Evolutionary conservation across 495 filamentous ascomycete species (phyloP).

Genomic region (Penicillium cosmopolitanum): DNA sequence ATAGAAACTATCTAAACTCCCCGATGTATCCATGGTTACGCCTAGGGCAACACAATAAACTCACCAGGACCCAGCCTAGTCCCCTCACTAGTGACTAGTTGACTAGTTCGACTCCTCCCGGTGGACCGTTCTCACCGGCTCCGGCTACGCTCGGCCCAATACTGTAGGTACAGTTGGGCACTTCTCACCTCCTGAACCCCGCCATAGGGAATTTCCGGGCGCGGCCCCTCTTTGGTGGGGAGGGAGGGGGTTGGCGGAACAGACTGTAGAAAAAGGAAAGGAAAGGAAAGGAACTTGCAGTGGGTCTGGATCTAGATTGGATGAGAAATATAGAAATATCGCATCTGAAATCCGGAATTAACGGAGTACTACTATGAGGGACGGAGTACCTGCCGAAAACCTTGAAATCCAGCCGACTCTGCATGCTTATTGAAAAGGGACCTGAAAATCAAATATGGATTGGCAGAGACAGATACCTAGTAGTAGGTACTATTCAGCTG

Average conservation of each 20-base stretch:
- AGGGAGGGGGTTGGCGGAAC: slow-evolving; percentile 3
- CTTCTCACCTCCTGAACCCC: slow-evolving; percentile 17
- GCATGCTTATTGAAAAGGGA: background rate
- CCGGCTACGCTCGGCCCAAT: slow-evolving; percentile 23
- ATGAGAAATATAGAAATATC: slow-evolving; percentile 1
- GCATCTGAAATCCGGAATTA: background rate
- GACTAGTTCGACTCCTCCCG: slow-evolving; percentile 1
- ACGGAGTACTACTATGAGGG: background rate
- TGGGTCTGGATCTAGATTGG: slow-evolving; percentile 2
- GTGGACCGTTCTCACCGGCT: slow-evolving; percentile 19
- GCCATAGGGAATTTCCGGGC: slow-evolving; percentile 21
- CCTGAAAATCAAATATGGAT: background rate
- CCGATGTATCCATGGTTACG: background rate
- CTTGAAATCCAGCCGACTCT: background rate
- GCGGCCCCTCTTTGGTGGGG: slow-evolving; percentile 12
- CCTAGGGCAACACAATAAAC: slow-evolving; percentile 6
- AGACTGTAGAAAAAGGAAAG: slow-evolving; percentile 4
- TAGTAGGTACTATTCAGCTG: no score
- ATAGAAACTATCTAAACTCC: background rate
- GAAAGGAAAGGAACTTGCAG: background rate
- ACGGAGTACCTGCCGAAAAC: background rate
- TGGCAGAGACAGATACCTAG: background rate
- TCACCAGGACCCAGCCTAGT: background rate
- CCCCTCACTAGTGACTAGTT: slow-evolving; percentile 7
- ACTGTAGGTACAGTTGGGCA: background rate